A percentile compares a stretch with the other conserved stretches of the same genome.
phyloP scores from a whole-genome alignment of 2,329 filamentous ascomycete genomes.

The Aspergillus pseudonomiae region DNA sequence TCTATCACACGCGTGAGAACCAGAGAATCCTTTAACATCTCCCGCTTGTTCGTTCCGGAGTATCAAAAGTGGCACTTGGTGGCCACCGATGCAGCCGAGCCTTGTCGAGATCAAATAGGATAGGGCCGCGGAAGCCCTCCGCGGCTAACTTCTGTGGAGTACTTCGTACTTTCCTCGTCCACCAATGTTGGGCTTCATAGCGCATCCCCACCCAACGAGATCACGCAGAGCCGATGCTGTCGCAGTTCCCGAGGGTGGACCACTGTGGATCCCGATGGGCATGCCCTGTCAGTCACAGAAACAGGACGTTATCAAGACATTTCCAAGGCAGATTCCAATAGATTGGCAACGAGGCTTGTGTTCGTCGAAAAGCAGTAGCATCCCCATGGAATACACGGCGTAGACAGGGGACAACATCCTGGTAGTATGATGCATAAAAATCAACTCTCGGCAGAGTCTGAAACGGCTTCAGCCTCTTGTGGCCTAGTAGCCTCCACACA shows the following conservation, averaged over 20 bases:
- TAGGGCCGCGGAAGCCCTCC: neutral
- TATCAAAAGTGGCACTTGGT: neutral
- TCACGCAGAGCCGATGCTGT: neutral
- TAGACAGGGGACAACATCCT: neutral
- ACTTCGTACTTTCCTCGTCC: too few relatives aligned
- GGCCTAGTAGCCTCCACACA: neutral
- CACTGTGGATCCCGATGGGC: neutral
- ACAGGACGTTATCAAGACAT: neutral
- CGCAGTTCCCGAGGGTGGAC: neutral
- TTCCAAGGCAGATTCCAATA: neutral
- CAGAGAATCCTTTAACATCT: neutral
- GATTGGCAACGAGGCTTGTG: neutral
- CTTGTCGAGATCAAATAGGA: neutral
- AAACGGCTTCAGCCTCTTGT: neutral
- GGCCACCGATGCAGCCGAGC: neutral
- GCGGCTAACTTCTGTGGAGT: too few relatives aligned
- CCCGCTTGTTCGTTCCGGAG: neutral
- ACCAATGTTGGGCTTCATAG: neutral
- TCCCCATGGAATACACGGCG: neutral
- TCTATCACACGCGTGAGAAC: neutral
- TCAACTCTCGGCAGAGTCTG: neutral
- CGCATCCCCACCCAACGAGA: neutral
- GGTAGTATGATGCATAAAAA: neutral
- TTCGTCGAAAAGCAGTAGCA: neutral
- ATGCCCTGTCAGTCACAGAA: neutral